Evolutionary conservation across 1,284 basidiomycete species (phyloP), one percentile per base, ranked within the genome.

Genomic region (Rhodofomes roseus): DNA sequence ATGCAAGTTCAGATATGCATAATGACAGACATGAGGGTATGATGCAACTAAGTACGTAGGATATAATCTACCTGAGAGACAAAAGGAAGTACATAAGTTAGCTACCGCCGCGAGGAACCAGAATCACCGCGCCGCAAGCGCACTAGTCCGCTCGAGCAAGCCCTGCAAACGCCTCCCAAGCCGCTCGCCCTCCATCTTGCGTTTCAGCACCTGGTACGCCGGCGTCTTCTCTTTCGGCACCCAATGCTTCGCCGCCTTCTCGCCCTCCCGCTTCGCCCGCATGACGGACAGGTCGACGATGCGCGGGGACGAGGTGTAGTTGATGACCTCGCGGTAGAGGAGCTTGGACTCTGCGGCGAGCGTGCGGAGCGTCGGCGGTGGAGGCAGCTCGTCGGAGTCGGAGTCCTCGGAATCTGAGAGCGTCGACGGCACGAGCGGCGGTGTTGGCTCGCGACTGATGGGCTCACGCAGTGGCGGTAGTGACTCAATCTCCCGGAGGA

Each of bases 291-390:
- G 78, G 72, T 96, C 93, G 40, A 97, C 89, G 40, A 97, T 86
- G 8, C 84, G 82, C 0, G 92, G 88, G 1, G 85, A 84, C 0
- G 92, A 85, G 0, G 92, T 89, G 71, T 90, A 93, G 65, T 82
- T 80, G 64, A 95, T 86, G 11, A 96, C 87, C 61, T 95, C 92
- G 34, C 89, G 83, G 68, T 92, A 92, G 11, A 96, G 78, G 31
- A 89, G 70, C 70, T 92, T 95, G 1, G 90, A 90, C 71, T 95
- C 91, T 0, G 87, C 88, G 0, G 87, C 79, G 48, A 96, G 79
- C 0, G 87, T 82, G 37, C 86, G 85, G 20, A 90, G 71, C 1
- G 85, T 86, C 0, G 80, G 78, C 0, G 82, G 81, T 11, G 70
- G 65, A 0, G 73, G 70, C 7, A 64, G 54, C 16, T 73, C 70